Base-by-base conservation (phyloP, 1,139 yeast species). In the Hyphopichia wangnamkhiaoensis region DNA sequence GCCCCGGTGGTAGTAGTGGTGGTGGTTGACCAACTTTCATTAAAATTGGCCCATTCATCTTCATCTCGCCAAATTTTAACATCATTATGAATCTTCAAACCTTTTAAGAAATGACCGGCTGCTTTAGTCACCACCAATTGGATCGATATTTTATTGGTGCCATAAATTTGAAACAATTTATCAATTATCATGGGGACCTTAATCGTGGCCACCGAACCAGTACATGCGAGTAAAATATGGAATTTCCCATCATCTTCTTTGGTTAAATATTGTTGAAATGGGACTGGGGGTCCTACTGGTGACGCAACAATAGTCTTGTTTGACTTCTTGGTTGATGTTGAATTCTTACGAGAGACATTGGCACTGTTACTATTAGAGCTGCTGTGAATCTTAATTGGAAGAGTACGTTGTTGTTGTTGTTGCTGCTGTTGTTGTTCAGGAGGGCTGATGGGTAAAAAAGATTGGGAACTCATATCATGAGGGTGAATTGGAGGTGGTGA, bases 151-250 rank as follows among this genome's bases (percentile, higher is more conserved):
- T 81, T 81, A 31, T 80, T 76, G 2, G 77, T 70, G 2, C 91
- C 88, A 61, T 83, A 89, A 16, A 82, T 72, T 58, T 86, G 86
- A 56, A 83, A 84, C 33, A 90, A 69, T 55, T 87, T 87, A 56
- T 87, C 94, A 48, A 90, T 85, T 33, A 90, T 86, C 49, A 85
- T 62, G 0, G 96, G 96, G 25, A 93, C 84, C 58, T 93, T 93
- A 44, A 91, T 89, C 2, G 98, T 88, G 5, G 98, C 98, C 5
- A 93, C 97, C 1, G 96, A 86, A 1, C 98, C 99, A 1, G 98
- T 89, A 26, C 95, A 95, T 15, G 95, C 98, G 32, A 93, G 70
- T 41, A 93, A 69, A 31, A 93, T 83, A 61, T 93, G 98, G 41
- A 88, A 74, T 56, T 90, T 90, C 29, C 82, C 82, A 56, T 85